Evolutionary conservation across 345 rosid species (phyloP), one percentile per base, ranked within the genome.

Genomic region (Melastoma malabathricum): DNA sequence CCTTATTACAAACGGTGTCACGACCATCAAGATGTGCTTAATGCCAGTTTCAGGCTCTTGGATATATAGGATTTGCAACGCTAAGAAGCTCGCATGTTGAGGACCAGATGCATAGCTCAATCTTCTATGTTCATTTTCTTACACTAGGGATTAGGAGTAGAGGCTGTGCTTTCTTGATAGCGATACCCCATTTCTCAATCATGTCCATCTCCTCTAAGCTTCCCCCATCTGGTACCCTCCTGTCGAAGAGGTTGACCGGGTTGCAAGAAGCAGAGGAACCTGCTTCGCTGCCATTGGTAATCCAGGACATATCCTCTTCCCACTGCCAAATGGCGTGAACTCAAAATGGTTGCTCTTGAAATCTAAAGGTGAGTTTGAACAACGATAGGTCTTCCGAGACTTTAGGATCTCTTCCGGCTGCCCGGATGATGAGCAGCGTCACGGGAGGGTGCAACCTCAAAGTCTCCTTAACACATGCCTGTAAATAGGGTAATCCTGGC

Each of bases 241-340:
- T 63, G 2, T 67, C 66, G 41, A 56, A 67, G 6, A 43, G 45
- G 31, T 56, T 63, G 15, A 71, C 12, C 3, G 56, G 34, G 68
- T 50, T 18, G 51, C 68, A 50, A 71, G 14, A 16, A 59, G 44
- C 44, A 66, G 39, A 48, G 54, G 65, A 47, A 66, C 22, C 57
- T 48, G 60, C 17, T 51, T 56, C 4, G 39, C 38, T 0, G 39
- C 75, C 20, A 66, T 14, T 1, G 52, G 59, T 62, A 71, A 43
- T 29, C 71, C 65, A 0, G 65, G 70, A 34, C 71, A 70, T 1
- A 65, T 65, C 27, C 74, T 61, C 52, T 66, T 57, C 17, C 74
- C 67, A 0, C 64, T 48, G 6, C 74, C 67, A 18, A 64, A 64
- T 3, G 69, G 69, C 5, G 44, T 53, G 23, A 53, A 50, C 59